These are phyloP conservation scores for Neonectria ditissima DNA, from an alignment of 2,329 filamentous ascomycete species.

Conservation along the genomic window DNA sequence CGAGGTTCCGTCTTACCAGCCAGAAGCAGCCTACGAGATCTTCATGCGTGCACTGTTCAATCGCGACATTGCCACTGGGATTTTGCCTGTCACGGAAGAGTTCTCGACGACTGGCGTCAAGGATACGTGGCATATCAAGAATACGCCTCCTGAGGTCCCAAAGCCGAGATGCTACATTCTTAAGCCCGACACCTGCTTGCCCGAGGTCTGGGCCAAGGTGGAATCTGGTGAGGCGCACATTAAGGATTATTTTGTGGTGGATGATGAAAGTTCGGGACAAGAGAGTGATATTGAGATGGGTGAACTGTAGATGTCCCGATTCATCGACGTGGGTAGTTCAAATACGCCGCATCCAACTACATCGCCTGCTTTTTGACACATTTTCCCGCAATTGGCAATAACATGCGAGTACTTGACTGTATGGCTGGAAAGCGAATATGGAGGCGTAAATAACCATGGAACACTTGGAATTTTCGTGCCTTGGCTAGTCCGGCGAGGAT, in stretches of 20 bases:
- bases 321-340: neutral
- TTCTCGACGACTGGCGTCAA: constrained; percentile 65
- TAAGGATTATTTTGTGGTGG: constrained; percentile 50
- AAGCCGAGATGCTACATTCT: constrained; percentile 70
- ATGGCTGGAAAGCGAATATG: no score
- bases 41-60: constrained; percentile 70
- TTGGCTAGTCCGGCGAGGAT: neutral
- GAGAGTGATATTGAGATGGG: neutral
- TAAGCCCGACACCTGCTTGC: constrained; percentile 65
- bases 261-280: neutral
- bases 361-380: neutral
- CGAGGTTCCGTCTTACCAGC: constrained; percentile 70
- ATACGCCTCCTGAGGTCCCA: constrained; percentile 59
- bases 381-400: neutral
- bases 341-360: no score
- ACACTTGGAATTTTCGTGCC: neutral
- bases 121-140: constrained; percentile 69
- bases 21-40: constrained; percentile 65
- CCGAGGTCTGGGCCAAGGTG: constrained; percentile 65
- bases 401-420: neutral
- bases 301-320: neutral
- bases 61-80: constrained; percentile 66
- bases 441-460: neutral
- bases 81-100: constrained; percentile 60
- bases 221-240: constrained; percentile 63